Conservation (phyloP, 2,329 filamentous ascomycete species). For the Tolypocladium pustulatum region DNA sequence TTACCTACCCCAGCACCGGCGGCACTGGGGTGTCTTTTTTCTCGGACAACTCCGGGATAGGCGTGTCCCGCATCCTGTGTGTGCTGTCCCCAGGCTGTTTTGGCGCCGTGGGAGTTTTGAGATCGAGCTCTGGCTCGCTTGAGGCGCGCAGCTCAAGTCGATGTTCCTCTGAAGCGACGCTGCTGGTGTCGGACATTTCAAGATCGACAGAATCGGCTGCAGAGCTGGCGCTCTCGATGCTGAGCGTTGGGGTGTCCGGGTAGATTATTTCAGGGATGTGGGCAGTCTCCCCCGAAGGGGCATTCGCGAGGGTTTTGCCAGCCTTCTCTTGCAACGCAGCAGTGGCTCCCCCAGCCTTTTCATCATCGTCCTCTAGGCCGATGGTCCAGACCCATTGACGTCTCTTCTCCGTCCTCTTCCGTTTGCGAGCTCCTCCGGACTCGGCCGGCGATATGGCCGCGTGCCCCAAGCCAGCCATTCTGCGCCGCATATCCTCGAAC, state of each 20-base stretch:
- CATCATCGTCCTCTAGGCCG: constrained; percentile 38
- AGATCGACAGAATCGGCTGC: constrained; percentile 25
- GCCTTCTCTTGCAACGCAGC: constrained; percentile 23
- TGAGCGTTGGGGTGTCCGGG: constrained; percentile 28
- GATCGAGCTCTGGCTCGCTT: constrained; percentile 22
- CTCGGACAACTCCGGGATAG: constrained; percentile 12
- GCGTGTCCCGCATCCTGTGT: constrained; percentile 10
- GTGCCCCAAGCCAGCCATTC: constrained; percentile 38
- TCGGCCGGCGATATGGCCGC: constrained; percentile 30
- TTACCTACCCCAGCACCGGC: neutral
- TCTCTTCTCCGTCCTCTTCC: constrained; percentile 47
- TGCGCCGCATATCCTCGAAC: constrained; percentile 51
- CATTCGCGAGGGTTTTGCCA: neutral
- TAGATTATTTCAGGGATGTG: constrained; percentile 6
- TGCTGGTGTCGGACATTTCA: constrained; percentile 39
- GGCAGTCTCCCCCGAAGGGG: constrained; percentile 9
- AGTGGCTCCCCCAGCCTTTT: constrained; percentile 31
- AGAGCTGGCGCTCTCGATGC: constrained; percentile 26
- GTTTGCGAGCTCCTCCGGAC: constrained; percentile 37
- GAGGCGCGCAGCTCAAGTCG: constrained; percentile 11
- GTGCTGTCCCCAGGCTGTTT: constrained; percentile 1
- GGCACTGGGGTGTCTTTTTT: constrained; percentile 2
- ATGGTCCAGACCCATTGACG: constrained; percentile 59
- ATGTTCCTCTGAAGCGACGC: constrained; percentile 23
- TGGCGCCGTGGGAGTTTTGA: constrained; percentile 27